Evolutionary conservation across 805 yeast species (phyloP).

Genomic region (Starmerella tilneyi): DNA sequence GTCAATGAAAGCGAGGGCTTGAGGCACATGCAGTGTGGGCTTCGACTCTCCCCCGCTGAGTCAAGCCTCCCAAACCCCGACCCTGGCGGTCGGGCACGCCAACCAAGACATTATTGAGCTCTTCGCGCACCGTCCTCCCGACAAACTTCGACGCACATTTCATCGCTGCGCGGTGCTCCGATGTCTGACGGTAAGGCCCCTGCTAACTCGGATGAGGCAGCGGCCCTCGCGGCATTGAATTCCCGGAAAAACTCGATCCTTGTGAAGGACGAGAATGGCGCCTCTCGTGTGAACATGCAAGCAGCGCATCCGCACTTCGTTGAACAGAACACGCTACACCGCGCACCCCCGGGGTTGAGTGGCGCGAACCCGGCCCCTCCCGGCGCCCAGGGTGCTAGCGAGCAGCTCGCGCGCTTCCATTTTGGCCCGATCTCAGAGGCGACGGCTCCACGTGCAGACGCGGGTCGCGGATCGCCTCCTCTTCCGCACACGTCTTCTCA

Average conservation of each 20-base stretch:
- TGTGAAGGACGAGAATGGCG: constrained; percentile 19
- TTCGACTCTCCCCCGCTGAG: constrained; percentile 4
- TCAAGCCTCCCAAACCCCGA: constrained; percentile 6
- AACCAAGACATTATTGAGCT: constrained; percentile 1
- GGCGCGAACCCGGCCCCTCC: constrained; percentile 3
- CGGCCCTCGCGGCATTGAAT: neutral
- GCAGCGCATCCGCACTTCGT: constrained; percentile 27
- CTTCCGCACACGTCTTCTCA: neutral
- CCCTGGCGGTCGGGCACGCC: neutral
- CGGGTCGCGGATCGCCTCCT: neutral
- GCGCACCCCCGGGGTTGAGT: constrained; percentile 8
- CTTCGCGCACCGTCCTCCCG: neutral
- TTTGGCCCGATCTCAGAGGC: constrained; percentile 4
- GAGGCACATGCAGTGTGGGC: neutral
- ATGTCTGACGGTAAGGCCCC: constrained; percentile 3
- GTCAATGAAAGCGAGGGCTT: constrained; percentile 1
- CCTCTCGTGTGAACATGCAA: constrained; percentile 9
- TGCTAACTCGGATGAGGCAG: neutral
- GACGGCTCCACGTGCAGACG: neutral
- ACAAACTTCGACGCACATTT: neutral
- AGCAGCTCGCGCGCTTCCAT: constrained; percentile 10
- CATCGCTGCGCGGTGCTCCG: neutral
- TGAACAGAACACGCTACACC: constrained; percentile 20
- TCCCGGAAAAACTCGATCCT: constrained; percentile 25
- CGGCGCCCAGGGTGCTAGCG: constrained; percentile 2